Evolutionary conservation across 2,329 filamentous ascomycete species (phyloP), one percentile per base, ranked within the genome.

Genomic region (Verruconis gallopava): DNA sequence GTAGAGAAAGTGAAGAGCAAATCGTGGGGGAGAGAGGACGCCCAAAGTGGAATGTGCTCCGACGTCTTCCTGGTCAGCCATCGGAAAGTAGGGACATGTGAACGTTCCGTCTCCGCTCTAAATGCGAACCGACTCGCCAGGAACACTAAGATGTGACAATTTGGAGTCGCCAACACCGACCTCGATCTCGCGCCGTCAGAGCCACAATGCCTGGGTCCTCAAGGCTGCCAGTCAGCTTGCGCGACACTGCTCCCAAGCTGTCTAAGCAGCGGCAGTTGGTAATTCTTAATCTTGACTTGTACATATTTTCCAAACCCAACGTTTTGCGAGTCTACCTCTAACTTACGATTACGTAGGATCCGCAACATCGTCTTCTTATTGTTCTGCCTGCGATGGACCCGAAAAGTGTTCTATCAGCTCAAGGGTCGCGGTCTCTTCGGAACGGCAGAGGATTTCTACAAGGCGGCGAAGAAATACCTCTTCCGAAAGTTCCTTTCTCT

Each of bases 321-420:
- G 35, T 38, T 21, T 35, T 9, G 40, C 28, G 32, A 19, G 35
- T 30, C 15, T 19, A 37, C 18, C 21, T 15, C 30, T 9, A 28
- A 15, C 33, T 28, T 22, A 6, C 21, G 13, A 33, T 14, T 12
- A n/a, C 12, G 20, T 21, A 89, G 85, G 46, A 56, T 94, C 47
- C 83, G 85, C 42, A 93, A 95, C 58, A 68, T 95, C 46, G 68
- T 96, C 53, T 93, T 96, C 61, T 71, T 88, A 56, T 73, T 93
- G 52, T 95, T 96, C 65, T 60, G 95, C 46, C 67, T 93, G 37
- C 81, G 88, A 57, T 82, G 86, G 70, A 75, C 81, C 21, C 83
- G 85, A 50, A 83, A 81, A 55, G 73, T 75, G 20, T 81, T 85
- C 58, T 81, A 85, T 66, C 84, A 91, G 56, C 72, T 96, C 51